These are phyloP conservation scores for Populus hybrid DNA, from an alignment of 441 rosid species.

Conservation along the genomic window DNA sequence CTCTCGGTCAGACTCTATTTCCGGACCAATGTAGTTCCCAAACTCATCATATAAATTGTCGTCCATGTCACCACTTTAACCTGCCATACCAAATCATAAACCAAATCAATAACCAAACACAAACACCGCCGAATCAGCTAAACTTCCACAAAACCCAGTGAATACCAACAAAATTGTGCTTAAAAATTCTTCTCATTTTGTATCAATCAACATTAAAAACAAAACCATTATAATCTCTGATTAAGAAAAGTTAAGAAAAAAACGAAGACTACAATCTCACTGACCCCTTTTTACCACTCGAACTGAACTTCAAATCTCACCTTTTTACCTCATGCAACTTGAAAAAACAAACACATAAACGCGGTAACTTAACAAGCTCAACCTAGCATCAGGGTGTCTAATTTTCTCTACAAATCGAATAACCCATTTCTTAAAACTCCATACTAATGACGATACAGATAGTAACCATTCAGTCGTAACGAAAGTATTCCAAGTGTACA, in stretches of 20 bases:
- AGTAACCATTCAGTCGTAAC: background rate
- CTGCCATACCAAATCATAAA: conserved; percentile 13
- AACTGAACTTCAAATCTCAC: background rate
- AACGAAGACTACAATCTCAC: background rate
- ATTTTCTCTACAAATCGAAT: background rate
- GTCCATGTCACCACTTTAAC: conserved; percentile 48
- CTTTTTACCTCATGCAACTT: background rate
- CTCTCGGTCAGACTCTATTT: conserved; percentile 87
- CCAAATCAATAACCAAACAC: background rate
- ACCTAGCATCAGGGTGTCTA: background rate
- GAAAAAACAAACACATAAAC: background rate
- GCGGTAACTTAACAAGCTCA: background rate
- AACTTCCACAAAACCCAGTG: background rate
- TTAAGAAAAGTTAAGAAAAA: background rate
- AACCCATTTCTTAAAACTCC: background rate
- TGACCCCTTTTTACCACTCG: background rate
- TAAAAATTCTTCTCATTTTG: background rate
- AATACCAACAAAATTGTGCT: background rate
- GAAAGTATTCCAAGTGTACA: background rate
- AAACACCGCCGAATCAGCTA: background rate
- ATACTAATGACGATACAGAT: background rate
- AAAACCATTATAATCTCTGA: background rate
- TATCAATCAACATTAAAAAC: background rate
- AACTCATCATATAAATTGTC: conserved; percentile 95
- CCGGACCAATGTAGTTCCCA: conserved; percentile 95